phyloP scores from a whole-genome alignment of 768 basidiomycete species.

The Tulasnella sp. region DNA sequence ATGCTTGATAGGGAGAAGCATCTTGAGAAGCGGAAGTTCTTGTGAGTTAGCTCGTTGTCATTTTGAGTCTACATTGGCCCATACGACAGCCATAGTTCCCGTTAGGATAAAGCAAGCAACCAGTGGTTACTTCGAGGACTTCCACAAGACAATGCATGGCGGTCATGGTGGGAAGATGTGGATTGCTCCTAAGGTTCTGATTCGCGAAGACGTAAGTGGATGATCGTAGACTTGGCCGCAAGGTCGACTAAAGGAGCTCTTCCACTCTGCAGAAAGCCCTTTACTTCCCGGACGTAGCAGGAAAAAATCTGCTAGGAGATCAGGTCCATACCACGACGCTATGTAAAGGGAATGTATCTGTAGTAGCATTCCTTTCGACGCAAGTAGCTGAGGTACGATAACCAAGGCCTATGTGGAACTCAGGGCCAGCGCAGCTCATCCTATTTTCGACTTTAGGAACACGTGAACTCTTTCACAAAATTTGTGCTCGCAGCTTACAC shows the following conservation, averaged over 20 bases:
- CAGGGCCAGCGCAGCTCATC: neutral
- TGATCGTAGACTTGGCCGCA: neutral
- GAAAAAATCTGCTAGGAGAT: conserved; percentile 56
- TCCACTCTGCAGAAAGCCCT: conserved; percentile 64
- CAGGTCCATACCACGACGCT: conserved; percentile 72
- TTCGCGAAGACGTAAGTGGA: conserved; percentile 77
- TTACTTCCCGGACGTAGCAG: conserved; percentile 83
- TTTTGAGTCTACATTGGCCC: neutral
- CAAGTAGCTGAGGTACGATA: conserved; percentile 76
- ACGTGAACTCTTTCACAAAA: conserved; percentile 65
- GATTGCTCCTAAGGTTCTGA: conserved; percentile 84
- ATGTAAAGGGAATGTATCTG: conserved; percentile 67
- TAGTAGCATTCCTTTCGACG: conserved; percentile 79
- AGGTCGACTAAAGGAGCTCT: neutral
- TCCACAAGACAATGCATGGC: conserved; percentile 62
- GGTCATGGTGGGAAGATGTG: conserved; percentile 87
- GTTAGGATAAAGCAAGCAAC: conserved; percentile 57
- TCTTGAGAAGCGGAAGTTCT: conserved; percentile 55
- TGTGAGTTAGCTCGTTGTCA: conserved; percentile 35
- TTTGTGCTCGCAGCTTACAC: conserved; percentile 52
- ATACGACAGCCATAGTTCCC: conserved; percentile 3
- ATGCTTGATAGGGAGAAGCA: conserved; percentile 67
- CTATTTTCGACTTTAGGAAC: conserved; percentile 51
- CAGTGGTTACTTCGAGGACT: conserved; percentile 86
- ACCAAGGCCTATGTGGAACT: neutral